Evolutionary conservation across 345 rosid genomes (phyloP), one percentile per base, ranked within the genome.

Genomic region (Punica granatum): DNA sequence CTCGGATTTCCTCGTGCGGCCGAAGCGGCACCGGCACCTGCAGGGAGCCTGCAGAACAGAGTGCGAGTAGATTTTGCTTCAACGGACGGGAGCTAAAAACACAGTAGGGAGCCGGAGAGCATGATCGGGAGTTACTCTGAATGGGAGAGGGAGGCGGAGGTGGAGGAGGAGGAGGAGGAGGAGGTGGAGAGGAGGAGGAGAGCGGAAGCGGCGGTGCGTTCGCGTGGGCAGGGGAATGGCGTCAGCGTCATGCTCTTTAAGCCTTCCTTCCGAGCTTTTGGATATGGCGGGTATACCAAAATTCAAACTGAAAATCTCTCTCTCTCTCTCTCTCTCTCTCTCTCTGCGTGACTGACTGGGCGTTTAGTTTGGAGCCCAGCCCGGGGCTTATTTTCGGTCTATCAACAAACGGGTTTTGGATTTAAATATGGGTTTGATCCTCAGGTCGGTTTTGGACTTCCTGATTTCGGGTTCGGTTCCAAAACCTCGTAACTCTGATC

Each of bases 131-230:
- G 26, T 25, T 60, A 48, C 32, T 63, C 25, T 19, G 71, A 65
- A 46, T 59, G 49, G 78, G 86, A 64, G 67, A 56, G 73, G 71
- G 67, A 81, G 82, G 46, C 79, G 3, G 43, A 60, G 67, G 33
- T n/a, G 61, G 36, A 25, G 48, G 42, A 14, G 30, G 60, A 35
- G 25, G 36, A 7, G 67, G 67, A 65, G 80, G 58, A 12, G 48
- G 66, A 43, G 82, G 69, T 25, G 39, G 89, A 85, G 78, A 91
- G 96, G 21, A 84, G 88, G 72, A 90, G 89, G 19, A 89, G 98
- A 70, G 95, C 82, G 19, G 95, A 83, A 73, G 97, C 96, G 34
- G 78, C 95, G 3, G 79, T 65, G 78, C 71, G 80, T 77, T 89
- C 99, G 36, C 69, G 71, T 51, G 79, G 65, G 51, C 88, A 81